phyloP scores from a whole-genome alignment of 805 yeast species.

The Nadsonia fulvescens region DNA sequence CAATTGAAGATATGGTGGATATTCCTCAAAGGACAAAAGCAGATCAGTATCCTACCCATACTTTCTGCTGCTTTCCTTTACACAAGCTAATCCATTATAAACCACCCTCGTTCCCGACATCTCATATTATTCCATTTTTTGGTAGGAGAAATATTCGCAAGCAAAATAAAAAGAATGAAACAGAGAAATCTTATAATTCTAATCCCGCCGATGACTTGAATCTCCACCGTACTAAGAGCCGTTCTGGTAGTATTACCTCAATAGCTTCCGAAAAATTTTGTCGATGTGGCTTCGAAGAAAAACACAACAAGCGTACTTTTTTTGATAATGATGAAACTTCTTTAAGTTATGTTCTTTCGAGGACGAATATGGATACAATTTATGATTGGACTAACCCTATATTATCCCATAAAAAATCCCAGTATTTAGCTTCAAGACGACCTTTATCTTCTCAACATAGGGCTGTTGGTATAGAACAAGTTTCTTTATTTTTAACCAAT shows the following conservation, averaged over 20 bases:
- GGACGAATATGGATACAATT: conserved; percentile 12
- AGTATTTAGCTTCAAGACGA: conserved; percentile 23
- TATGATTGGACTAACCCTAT: conserved; percentile 19
- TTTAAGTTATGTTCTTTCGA: conserved; percentile 6
- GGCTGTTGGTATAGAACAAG: conserved; percentile 38
- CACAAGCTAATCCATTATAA: conserved; percentile 24
- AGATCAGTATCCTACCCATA: conserved; percentile 32
- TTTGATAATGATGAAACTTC: conserved; percentile 6
- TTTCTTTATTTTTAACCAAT: conserved; percentile 29
- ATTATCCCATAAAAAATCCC: conserved; percentile 8
- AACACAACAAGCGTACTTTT: no score
- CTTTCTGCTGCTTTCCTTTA: conserved; percentile 38
- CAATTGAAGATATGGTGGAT: conserved; percentile 46
- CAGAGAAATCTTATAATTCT: no score
- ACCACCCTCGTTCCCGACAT: no score
- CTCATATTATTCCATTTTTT: no score
- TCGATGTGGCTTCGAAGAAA: no score
- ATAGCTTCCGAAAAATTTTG: no score
- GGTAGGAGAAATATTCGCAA: no score
- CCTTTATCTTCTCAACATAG: conserved; percentile 27
- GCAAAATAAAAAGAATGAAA: no score
- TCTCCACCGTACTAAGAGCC: no score
- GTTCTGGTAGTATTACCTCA: no score
- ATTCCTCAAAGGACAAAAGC: conserved; percentile 42
- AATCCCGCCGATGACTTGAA: no score